phyloP scores from a whole-genome alignment of 768 basidiomycete genomes.

The Russula sp. region DNA sequence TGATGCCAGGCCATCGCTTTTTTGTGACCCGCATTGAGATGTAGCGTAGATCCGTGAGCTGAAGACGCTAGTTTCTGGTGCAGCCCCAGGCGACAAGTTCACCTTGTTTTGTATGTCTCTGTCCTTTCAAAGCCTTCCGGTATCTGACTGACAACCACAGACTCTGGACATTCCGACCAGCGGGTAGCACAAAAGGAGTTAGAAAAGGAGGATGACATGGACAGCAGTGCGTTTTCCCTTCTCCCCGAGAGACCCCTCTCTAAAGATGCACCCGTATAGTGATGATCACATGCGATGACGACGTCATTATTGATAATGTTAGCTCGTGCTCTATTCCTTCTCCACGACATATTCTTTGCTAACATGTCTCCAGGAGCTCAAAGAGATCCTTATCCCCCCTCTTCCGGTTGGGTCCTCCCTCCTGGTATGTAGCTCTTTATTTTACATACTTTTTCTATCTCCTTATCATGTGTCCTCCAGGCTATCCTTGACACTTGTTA shows the following conservation, averaged over 20 bases:
- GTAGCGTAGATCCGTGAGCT: constrained; percentile 18
- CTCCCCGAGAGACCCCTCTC: neutral
- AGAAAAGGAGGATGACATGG: constrained; percentile 23
- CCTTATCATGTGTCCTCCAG: neutral
- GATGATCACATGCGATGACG: constrained; percentile 11
- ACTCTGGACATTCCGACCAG: constrained; percentile 25
- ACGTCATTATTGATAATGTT: constrained; percentile 24
- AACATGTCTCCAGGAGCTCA: constrained; percentile 11
- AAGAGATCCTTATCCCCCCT: constrained; percentile 11
- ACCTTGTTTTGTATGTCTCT: constrained; percentile 25
- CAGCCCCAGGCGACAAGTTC: constrained; percentile 22
- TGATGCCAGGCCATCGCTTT: neutral
- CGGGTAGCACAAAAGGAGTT: neutral
- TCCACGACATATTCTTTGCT: neutral
- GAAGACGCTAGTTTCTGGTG: constrained; percentile 18
- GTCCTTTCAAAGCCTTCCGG: neutral
- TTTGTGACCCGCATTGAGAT: neutral
- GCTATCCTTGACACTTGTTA: constrained; percentile 26
- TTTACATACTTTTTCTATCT: no score
- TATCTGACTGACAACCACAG: constrained; percentile 1
- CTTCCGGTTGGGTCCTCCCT: constrained; percentile 21
- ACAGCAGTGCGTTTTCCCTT: constrained; percentile 20
- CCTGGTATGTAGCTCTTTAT: constrained; percentile 8
- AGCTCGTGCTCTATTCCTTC: neutral
- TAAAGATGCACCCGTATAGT: neutral